Evolutionary conservation across 768 basidiomycete species (phyloP), one percentile per base, ranked within the genome.

Genomic region (Kwoniella bestiolae): DNA sequence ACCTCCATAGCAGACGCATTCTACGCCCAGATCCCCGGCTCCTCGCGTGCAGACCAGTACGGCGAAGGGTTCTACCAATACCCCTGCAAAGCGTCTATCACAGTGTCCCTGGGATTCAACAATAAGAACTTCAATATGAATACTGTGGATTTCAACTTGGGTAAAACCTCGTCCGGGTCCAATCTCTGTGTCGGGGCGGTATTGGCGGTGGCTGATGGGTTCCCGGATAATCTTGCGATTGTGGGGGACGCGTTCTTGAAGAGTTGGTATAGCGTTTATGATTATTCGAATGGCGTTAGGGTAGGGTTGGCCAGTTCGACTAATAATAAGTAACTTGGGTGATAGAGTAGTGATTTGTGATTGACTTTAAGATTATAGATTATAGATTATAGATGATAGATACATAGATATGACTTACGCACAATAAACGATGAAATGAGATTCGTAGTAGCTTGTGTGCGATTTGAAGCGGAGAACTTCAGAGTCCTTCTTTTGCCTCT

Each of bases 191-290:
- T 89, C 3, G 87, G 85, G 5, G 86, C 85, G 3, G 83, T 90
- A 31, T 68, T 88, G 28, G 83, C 83, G 0, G 72, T 86, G 1
- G 84, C 80, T 8, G 75, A 81, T 64, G 81, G 82, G 14, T 84
- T 88, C 73, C 84, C 87, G 16, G 60, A 81, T 34, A 82, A 86
- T 73, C 80, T 90, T 26, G 85, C 85, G 14, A 86, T 90, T 77
- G 83, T 89, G 58, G 88, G 87, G 1, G 87, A 85, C 74, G 85
- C 84, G 69, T 89, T 90, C 72, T 74, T 89, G 50, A 90, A 89
- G 81, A 87, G 86, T 9, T 90, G 87, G 85, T 87, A 89, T 72
- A 82, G 85, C 5, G 82, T 85, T 26, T 89, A 84, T 71, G 88
- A 89, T 76, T 87, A 88, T 65, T 82, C 85, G 4, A 82, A 85